Conservation (phyloP, 2,329 filamentous ascomycete genomes). For the Lomentospora prolificans region DNA sequence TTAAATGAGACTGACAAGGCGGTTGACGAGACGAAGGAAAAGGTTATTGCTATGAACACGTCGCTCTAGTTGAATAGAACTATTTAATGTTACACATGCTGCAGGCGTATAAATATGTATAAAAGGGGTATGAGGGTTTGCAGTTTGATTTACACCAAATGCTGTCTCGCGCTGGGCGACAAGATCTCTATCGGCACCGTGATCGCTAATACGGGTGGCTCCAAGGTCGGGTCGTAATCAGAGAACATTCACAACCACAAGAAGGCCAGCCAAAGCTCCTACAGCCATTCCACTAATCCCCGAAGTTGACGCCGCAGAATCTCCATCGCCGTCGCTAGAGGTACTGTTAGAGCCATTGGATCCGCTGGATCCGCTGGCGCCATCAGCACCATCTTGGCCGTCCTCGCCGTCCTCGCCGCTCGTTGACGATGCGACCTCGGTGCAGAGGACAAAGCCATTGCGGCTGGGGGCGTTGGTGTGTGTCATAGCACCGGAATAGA, state of each 20-base stretch:
- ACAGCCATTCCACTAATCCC: background rate
- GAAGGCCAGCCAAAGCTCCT: background rate
- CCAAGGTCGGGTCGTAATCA: background rate
- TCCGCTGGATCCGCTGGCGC: background rate
- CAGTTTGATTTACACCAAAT: too few relatives aligned
- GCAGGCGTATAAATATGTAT: too few relatives aligned
- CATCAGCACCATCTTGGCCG: background rate
- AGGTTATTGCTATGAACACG: background rate
- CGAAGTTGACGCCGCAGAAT: background rate
- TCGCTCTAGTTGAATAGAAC: background rate
- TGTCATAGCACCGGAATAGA: slow-evolving; percentile 50
- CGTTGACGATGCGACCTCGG: background rate
- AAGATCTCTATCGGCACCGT: too few relatives aligned
- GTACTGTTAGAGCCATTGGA: background rate
- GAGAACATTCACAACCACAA: background rate
- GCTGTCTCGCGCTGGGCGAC: too few relatives aligned
- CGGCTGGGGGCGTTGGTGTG: slow-evolving; percentile 52
- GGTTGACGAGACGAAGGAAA: background rate
- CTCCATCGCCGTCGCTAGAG: background rate
- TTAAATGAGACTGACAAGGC: background rate
- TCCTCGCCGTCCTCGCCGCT: background rate
- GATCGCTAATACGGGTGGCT: background rate
- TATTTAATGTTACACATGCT: too few relatives aligned
- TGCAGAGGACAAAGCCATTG: slow-evolving; percentile 50
- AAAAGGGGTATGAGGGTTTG: too few relatives aligned